Conservation (phyloP, 495 filamentous ascomycete genomes). For the Lasiosphaeria miniovina region DNA sequence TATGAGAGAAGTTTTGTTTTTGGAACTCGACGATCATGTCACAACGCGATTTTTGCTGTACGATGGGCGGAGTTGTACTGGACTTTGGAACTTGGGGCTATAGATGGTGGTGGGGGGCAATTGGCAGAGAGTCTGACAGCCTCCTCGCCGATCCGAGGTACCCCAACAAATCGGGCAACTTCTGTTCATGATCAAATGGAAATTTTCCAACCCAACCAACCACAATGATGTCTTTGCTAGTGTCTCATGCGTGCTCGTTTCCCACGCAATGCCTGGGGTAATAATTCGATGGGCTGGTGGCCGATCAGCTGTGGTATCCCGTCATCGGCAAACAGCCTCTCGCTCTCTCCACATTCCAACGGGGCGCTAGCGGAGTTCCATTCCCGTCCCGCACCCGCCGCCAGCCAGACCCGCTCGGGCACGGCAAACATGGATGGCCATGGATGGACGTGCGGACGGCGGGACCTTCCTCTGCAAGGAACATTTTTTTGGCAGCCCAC, state of each 20-base stretch:
- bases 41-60: neutral
- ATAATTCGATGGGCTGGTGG: neutral
- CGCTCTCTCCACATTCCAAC: constrained; percentile 20
- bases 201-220: constrained; percentile 15
- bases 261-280: constrained; percentile 1
- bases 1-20: neutral
- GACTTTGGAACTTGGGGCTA: neutral
- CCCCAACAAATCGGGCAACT: neutral
- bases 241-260: neutral
- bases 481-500: too few species aligned
- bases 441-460: neutral
- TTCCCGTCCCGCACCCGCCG: constrained; percentile 14
- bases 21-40: too few species aligned
- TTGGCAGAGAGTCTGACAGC: neutral
- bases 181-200: constrained; percentile 15
- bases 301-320: constrained; percentile 3
- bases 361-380: constrained; percentile 14
- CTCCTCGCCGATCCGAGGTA: too few species aligned
- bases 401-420: constrained; percentile 3
- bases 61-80: constrained; percentile 1
- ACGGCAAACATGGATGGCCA: constrained; percentile 1
- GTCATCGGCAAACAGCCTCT: neutral
- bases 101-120: neutral
- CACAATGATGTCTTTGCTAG: neutral
- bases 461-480: too few species aligned